Percentiles rank a stretch among this genome's conserved stretches.
Conservation (phyloP, 2,329 filamentous ascomycete genomes). For the Fusarium stilboides region DNA sequence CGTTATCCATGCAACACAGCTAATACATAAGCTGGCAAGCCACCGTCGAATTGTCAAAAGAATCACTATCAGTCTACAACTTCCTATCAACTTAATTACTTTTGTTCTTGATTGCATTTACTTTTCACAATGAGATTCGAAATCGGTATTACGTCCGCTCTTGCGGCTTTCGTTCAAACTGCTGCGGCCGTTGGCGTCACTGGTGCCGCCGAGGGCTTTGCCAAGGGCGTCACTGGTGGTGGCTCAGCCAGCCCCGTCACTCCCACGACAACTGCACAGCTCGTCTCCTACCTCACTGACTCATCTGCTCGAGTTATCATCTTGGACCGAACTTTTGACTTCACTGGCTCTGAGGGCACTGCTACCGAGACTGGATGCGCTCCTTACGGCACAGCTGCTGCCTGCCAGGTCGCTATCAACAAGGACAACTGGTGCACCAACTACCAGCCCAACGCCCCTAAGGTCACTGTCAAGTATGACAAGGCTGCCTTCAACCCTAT, state of each 20-base stretch:
- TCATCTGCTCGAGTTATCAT: constrained; percentile 69
- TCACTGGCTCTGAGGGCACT: constrained; percentile 68
- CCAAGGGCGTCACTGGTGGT: constrained; percentile 72
- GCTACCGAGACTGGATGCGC: constrained; percentile 69
- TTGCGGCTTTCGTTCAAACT: constrained; percentile 1
- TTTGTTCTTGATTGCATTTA: background rate
- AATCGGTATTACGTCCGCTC: background rate
- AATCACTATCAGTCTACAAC: accelerated
- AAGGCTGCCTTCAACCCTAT: constrained; percentile 66
- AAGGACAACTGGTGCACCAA: constrained; percentile 68
- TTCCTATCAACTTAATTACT: background rate
- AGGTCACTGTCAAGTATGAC: constrained; percentile 62
- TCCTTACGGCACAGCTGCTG: constrained; percentile 67
- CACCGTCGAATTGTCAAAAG: background rate
- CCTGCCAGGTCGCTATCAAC: constrained; percentile 73
- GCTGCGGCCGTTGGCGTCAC: background rate
- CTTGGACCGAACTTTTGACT: constrained; percentile 69
- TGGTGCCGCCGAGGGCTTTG: constrained; percentile 57
- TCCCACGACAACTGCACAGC: constrained; percentile 67
- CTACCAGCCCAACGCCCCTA: constrained; percentile 58
- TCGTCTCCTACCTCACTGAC: constrained; percentile 71
- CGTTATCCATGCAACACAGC: background rate
- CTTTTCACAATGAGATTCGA: background rate
- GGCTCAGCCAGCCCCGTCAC: constrained; percentile 67
- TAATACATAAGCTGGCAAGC: background rate